phyloP scores from a whole-genome alignment of 1,284 basidiomycete species.

The Malassezia nana region DNA sequence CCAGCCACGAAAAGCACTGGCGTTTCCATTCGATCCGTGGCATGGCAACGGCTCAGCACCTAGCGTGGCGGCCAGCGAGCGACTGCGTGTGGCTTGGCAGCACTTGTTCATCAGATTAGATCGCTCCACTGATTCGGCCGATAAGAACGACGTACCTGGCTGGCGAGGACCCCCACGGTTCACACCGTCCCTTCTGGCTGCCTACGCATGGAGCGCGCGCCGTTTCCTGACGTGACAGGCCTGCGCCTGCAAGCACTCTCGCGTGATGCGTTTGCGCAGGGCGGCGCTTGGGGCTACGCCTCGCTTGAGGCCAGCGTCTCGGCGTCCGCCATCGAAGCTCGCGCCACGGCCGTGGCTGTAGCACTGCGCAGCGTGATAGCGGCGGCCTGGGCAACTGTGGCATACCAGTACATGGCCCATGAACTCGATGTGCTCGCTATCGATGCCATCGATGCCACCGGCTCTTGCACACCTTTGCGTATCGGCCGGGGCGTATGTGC shows the following conservation, averaged over 20 bases:
- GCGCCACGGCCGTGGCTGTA: neutral
- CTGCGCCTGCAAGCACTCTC: constrained; percentile 17
- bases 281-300: neutral
- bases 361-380: neutral
- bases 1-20: too few species aligned
- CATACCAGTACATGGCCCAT: constrained; percentile 13
- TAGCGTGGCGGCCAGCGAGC: neutral
- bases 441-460: neutral
- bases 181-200: too few species aligned
- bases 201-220: constrained; percentile 20
- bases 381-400: constrained; percentile 2
- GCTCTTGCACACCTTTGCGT: neutral
- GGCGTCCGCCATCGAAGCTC: neutral
- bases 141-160: neutral
- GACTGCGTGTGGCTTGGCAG: neutral
- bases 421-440: constrained; percentile 7
- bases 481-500: neutral
- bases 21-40: too few species aligned
- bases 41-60: neutral
- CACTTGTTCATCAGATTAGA: constrained; percentile 1
- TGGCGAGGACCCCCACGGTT: neutral
- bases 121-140: neutral
- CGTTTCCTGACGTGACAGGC: constrained; percentile 43
- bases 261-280: constrained; percentile 2
- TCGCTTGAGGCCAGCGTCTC: neutral